A percentile compares a stretch with the other conserved stretches of the same genome.
These are phyloP conservation scores for Trichophyton rubrum DNA, from an alignment of 2,329 filamentous ascomycete genomes.

Conservation along the genomic window DNA sequence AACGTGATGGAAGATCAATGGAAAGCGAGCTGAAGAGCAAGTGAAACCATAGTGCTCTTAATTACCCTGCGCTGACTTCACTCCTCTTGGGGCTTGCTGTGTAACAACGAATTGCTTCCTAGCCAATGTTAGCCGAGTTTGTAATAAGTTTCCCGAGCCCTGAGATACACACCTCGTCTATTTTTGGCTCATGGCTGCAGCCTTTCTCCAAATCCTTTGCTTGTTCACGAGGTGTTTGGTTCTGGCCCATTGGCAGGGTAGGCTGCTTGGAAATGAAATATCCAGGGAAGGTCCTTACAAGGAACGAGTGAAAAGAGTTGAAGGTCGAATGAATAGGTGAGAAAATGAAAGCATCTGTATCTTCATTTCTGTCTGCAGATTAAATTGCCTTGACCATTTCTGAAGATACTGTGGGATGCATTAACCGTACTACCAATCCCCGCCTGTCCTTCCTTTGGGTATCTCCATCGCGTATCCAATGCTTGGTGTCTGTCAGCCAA, in stretches of 20 bases:
- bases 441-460: background rate
- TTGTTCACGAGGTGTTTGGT: background rate
- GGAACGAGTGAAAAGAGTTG: background rate
- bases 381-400: background rate
- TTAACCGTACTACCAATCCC: background rate
- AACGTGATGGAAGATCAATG: background rate
- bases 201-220: background rate
- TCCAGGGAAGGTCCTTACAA: background rate
- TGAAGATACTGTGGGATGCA: background rate
- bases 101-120: background rate
- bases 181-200: background rate
- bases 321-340: background rate
- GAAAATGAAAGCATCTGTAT: background rate
- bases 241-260: background rate
- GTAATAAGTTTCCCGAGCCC: background rate
- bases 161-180: background rate
- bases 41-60: background rate
- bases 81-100: background rate
- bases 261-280: background rate
- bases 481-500: background rate
- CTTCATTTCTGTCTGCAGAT: slow-evolving; percentile 2
- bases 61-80: background rate
- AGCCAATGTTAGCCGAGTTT: background rate
- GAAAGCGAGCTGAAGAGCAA: slow-evolving; percentile 1
- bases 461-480: slow-evolving; percentile 2